Conservation (phyloP, 495 filamentous ascomycete genomes). For the Penicillium argentinense region DNA sequence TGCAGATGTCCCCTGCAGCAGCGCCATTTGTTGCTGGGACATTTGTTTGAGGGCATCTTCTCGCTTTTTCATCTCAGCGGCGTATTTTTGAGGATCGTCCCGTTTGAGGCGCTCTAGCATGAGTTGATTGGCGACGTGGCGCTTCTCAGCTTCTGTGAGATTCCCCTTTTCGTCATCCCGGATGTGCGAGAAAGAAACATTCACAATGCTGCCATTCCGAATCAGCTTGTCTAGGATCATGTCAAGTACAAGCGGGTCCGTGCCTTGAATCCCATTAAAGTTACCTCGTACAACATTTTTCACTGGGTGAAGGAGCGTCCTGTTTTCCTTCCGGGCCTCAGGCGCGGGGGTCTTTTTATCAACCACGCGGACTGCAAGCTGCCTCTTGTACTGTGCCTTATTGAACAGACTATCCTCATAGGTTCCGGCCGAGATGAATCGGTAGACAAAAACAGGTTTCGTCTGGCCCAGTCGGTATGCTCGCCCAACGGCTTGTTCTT, state of each 20-base stretch:
- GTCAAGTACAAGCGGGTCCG: conserved; percentile 70
- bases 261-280: conserved; percentile 52
- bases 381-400: conserved; percentile 73
- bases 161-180: conserved; percentile 54
- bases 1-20: no score
- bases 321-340: conserved; percentile 46
- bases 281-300: conserved; percentile 52
- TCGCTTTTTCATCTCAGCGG: conserved; percentile 4
- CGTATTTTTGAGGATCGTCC: conserved; percentile 40
- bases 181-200: conserved; percentile 58
- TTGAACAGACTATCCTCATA: conserved; percentile 73
- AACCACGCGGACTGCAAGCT: conserved; percentile 75
- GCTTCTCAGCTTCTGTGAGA: conserved; percentile 56
- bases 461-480: conserved; percentile 84
- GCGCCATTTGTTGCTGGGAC: no score
- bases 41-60: neutral
- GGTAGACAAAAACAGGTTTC: conserved; percentile 85
- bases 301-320: conserved; percentile 60
- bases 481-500: conserved; percentile 87
- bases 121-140: conserved; percentile 43
- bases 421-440: conserved; percentile 76
- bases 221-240: conserved; percentile 50
- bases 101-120: conserved; percentile 47
- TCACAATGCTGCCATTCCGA: conserved; percentile 40
- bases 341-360: conserved; percentile 75